Base-by-base conservation (phyloP, 2,329 filamentous ascomycete species). In the Scedosporium dehoogii region DNA sequence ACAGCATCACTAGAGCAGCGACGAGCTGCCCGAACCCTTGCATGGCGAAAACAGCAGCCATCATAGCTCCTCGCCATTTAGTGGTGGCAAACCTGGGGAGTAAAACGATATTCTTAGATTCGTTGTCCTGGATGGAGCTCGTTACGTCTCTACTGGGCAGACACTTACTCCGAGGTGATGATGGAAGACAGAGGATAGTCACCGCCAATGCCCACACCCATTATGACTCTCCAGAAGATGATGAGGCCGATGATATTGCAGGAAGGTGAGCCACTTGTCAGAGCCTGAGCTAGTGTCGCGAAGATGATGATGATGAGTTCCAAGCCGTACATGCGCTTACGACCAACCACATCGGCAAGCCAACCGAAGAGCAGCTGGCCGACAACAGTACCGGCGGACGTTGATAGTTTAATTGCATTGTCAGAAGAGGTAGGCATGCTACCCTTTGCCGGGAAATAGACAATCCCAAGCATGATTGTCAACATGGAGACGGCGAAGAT, bases 1-100 rank as follows among this genome's bases (percentile, higher is more conserved):
- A 89, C 57, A 94, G 78, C 72, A 90, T 88, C 65, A 94, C 80
- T 33, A 93, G 83, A 57, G 89, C 89, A 58, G 88, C 90, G 27
- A 79, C 80, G 62, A 94, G 85, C 74, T 94, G 90, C 21, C 91
- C 90, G 60, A 94, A 82, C 66, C 90, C 90, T 73, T 96, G 90
- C 89, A 92, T 93, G 67, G 90, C 89, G 70, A 94, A 94, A 61
- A 94, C 90, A 16, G 89, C 81, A 41, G 85, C 89, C 87, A 96
- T 92, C 87, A 94, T 94, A 66, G 89, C 89, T 67, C 90, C 90
- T 73, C 90, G 80, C 86, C 89, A 92, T 74, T 88, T 91, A 61
- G 90, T 93, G 3, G 88, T 92, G 10, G 90, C 89, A 69, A 94
- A 75, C 61, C 73, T 75, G 29, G 4, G 58, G 14, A 38, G 27